Evolutionary conservation across 768 basidiomycete species (phyloP).

Genomic region (Pleurotus giganteus): DNA sequence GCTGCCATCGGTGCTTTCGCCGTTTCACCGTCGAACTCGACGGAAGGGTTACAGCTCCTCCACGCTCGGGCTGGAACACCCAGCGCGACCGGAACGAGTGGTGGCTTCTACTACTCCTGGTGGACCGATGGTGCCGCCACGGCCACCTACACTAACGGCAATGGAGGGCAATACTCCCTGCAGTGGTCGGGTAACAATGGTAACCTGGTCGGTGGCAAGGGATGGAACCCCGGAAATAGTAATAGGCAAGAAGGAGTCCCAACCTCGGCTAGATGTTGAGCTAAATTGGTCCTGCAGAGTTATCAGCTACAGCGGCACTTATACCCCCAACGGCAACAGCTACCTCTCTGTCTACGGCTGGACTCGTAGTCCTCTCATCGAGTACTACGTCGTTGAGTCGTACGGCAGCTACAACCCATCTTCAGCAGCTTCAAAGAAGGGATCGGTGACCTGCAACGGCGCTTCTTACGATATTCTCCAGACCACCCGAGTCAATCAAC

Average conservation of each 20-base stretch:
- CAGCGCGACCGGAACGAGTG: conserved; percentile 27
- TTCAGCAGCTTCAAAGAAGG: conserved; percentile 27
- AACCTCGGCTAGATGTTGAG: background rate
- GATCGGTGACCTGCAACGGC: conserved; percentile 40
- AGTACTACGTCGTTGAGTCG: conserved; percentile 46
- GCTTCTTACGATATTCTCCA: conserved; percentile 40
- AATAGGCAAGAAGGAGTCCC: background rate
- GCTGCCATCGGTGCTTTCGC: conserved; percentile 19
- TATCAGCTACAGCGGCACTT: conserved; percentile 36
- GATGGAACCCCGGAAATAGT: conserved; percentile 7
- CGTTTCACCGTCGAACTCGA: conserved; percentile 17
- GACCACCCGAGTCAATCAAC: conserved; percentile 34
- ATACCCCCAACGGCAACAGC: conserved; percentile 35
- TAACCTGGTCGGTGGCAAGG: conserved; percentile 37
- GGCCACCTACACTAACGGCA: conserved; percentile 30
- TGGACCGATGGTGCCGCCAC: conserved; percentile 30
- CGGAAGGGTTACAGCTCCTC: conserved; percentile 11
- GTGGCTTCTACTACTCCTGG: conserved; percentile 36
- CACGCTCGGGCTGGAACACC: conserved; percentile 19
- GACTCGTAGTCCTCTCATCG: conserved; percentile 43
- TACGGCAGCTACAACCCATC: conserved; percentile 40
- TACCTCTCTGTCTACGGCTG: conserved; percentile 47
- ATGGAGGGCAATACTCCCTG: conserved; percentile 28
- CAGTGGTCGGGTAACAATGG: conserved; percentile 28
- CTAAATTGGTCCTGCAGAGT: conserved; percentile 19